Evolutionary conservation across 1,284 basidiomycete species (phyloP).

Genomic region (Golubevia pallescens): DNA sequence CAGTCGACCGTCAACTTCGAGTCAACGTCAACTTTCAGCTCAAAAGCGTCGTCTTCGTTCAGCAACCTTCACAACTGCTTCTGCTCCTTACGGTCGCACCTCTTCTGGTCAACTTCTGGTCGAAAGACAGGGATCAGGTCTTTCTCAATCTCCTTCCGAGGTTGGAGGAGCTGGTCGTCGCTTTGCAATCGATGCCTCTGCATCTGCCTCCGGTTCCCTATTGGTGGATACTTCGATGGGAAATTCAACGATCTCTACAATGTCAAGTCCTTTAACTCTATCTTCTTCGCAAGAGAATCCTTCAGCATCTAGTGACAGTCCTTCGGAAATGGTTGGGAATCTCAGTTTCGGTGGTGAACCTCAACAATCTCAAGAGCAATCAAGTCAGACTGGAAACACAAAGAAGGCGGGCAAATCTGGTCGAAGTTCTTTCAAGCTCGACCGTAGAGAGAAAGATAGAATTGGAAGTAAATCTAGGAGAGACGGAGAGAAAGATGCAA

Average conservation of each 20-base stretch:
- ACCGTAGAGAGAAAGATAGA: not conserved
- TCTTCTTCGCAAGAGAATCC: not conserved
- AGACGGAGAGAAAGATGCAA: too few species aligned
- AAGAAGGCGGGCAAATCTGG: not conserved
- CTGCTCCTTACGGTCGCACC: not conserved
- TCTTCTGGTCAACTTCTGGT: not conserved
- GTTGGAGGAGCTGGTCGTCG: not conserved
- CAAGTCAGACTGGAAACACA: not conserved
- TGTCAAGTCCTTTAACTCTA: not conserved
- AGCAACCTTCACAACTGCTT: not conserved
- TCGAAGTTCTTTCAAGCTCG: not conserved
- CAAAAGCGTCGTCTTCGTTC: not conserved
- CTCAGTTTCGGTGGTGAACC: not conserved
- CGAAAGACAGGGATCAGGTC: not conserved
- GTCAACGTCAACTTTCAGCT: not conserved
- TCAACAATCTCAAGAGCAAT: not conserved
- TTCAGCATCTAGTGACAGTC: not conserved
- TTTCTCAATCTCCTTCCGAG: not conserved
- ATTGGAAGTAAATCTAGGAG: too few species aligned
- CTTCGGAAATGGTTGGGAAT: not conserved
- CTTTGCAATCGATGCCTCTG: not conserved
- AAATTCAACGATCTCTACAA: not conserved
- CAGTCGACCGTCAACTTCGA: not conserved
- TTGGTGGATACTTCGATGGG: not conserved
- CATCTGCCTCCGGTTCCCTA: not conserved